Evolutionary conservation across 1,284 basidiomycete species (phyloP).

Genomic region (Erythrobasidium hasegawianum): DNA sequence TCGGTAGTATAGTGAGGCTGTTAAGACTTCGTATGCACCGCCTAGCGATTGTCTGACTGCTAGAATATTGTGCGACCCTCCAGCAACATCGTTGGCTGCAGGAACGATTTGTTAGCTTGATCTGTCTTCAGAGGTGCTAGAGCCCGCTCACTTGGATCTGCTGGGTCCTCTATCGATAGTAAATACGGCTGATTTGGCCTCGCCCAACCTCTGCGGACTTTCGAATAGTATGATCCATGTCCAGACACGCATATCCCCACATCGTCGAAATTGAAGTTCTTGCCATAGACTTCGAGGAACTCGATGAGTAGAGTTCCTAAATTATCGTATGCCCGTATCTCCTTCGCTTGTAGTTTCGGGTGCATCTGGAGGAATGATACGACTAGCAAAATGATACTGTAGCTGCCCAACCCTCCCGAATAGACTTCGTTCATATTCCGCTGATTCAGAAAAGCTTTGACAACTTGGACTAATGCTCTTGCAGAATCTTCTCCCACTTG

Average conservation of each 20-base stretch:
- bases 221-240: conserved; percentile 80
- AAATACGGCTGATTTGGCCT: conserved; percentile 61
- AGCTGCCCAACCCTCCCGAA: conserved; percentile 89
- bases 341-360: conserved; percentile 81
- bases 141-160: conserved; percentile 67
- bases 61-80: conserved; percentile 76
- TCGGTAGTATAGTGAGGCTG: conserved; percentile 61
- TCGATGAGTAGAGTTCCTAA: conserved; percentile 89
- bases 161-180: conserved; percentile 91
- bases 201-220: conserved; percentile 72
- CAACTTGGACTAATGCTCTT: conserved; percentile 67
- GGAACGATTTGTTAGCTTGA: not conserved
- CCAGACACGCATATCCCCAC: conserved; percentile 76
- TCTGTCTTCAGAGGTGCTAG: not conserved
- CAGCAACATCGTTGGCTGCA: conserved; percentile 86
- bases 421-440: conserved; percentile 95
- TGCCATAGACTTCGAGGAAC: conserved; percentile 93
- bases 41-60: conserved; percentile 77
- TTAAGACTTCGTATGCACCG: conserved; percentile 80
- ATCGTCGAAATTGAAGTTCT: conserved; percentile 80
- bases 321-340: conserved; percentile 81
- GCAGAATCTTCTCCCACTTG: conserved; percentile 43
- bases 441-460: conserved; percentile 85
- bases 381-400: conserved; percentile 87
- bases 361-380: conserved; percentile 93